Evolutionary conservation across 176 grass and related monocot genomes (phyloP).

Genomic region (Neostapfia colusana): DNA sequence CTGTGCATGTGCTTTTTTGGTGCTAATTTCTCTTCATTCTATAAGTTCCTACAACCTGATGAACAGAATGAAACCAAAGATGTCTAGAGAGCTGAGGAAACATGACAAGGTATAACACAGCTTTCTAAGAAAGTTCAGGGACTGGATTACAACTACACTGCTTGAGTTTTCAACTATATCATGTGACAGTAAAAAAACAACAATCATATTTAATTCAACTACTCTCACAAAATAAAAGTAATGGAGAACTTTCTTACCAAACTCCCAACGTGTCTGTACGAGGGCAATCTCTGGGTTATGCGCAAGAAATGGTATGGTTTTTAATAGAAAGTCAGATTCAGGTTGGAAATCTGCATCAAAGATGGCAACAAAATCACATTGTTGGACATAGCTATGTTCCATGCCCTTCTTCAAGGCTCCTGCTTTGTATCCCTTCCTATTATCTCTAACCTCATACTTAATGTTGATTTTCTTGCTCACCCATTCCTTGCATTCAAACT

Average conservation of each 20-base stretch:
- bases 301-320: constrained; percentile 78
- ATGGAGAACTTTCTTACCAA: constrained; percentile 51
- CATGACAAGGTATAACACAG: neutral
- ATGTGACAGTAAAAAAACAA: neutral
- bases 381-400: constrained; percentile 65
- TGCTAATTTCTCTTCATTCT: neutral
- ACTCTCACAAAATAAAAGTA: neutral
- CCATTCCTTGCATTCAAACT: constrained; percentile 88
- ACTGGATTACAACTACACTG: neutral
- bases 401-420: constrained; percentile 88
- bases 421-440: constrained; percentile 93
- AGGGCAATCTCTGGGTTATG: constrained; percentile 78
- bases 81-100: neutral
- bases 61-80: neutral
- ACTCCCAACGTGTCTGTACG: constrained; percentile 87
- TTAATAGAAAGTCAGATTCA: constrained; percentile 77
- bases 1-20: neutral
- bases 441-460: constrained; percentile 80
- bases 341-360: constrained; percentile 96
- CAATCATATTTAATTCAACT: neutral
- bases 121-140: neutral
- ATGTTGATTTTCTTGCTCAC: constrained; percentile 68
- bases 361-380: constrained; percentile 84
- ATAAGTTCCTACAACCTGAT: neutral
- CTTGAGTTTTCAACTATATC: constrained; percentile 4